Percentiles rank a stretch among this genome's conserved stretches.
Evolutionary conservation across 2,329 filamentous ascomycete species (phyloP).

Genomic region (Tetracladium maxilliforme): DNA sequence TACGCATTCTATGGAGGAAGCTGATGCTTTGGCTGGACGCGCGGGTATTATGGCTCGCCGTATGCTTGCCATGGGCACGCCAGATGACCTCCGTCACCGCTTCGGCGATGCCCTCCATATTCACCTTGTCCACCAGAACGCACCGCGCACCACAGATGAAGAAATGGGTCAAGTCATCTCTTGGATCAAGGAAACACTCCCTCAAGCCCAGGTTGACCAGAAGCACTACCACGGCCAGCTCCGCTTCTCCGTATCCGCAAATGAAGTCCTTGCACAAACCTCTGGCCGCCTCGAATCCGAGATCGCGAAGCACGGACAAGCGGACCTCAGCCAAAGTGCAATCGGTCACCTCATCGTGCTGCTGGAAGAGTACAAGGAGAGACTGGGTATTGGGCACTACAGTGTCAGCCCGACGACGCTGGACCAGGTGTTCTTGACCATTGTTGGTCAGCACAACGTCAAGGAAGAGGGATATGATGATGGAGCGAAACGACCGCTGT

Average conservation of each 20-base stretch:
- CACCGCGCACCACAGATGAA: constrained; percentile 54
- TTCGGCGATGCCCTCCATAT: constrained; percentile 72
- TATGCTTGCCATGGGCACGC: constrained; percentile 75
- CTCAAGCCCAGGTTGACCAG: constrained; percentile 52
- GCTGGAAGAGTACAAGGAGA: constrained; percentile 55
- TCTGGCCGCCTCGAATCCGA: constrained; percentile 8
- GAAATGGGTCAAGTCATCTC: constrained; percentile 52
- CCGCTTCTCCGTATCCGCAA: constrained; percentile 61
- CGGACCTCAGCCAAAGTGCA: background rate
- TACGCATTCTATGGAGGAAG: constrained; percentile 92
- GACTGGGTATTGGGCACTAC: constrained; percentile 69
- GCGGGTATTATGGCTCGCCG: constrained; percentile 74
- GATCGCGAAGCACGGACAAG: background rate
- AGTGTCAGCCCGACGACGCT: constrained; percentile 76
- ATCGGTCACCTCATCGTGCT: constrained; percentile 57
- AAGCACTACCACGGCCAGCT: constrained; percentile 76
- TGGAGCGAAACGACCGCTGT: background rate
- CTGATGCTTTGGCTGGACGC: constrained; percentile 69
- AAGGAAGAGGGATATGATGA: constrained; percentile 50
- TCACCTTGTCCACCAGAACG: constrained; percentile 62
- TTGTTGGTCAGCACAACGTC: constrained; percentile 69
- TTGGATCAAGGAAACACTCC: constrained; percentile 51
- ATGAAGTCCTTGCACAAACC: constrained; percentile 14
- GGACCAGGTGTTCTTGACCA: constrained; percentile 80
- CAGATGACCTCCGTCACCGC: constrained; percentile 53